A percentile compares a stretch with the other conserved stretches of the same genome.
Conservation (phyloP, 176 grass and related monocot species). For the Triticum dicoccoides region DNA sequence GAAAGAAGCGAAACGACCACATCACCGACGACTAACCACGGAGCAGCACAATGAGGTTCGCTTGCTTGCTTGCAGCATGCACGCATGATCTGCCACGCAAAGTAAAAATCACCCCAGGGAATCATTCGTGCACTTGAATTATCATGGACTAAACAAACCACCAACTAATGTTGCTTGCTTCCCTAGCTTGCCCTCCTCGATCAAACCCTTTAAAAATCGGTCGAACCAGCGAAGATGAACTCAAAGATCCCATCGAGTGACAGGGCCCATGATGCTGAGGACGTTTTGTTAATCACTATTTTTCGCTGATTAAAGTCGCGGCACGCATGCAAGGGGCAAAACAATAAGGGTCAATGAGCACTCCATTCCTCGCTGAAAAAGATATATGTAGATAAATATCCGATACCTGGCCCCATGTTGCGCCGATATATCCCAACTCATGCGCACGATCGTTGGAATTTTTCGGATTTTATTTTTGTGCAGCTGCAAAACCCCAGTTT, state of each 20-base stretch:
- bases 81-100: background rate
- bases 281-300: background rate
- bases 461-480: background rate
- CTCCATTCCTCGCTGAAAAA: background rate
- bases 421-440: background rate
- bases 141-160: background rate
- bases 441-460: background rate
- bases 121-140: background rate
- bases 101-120: background rate
- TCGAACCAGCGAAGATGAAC: background rate
- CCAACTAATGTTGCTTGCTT: background rate
- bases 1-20: background rate
- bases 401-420: slow-evolving; percentile 2
- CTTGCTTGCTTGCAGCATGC: background rate
- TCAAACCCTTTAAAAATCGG: background rate
- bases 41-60: background rate
- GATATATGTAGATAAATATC: background rate
- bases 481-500: background rate
- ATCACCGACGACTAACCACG: background rate
- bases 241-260: background rate
- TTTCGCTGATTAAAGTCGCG: background rate
- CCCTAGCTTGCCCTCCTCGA: background rate
- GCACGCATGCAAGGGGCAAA: background rate
- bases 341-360: background rate
- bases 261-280: background rate